Evolutionary conservation across 805 yeast genomes (phyloP), one percentile per base, ranked within the genome.

Genomic region (Starmera dryadoides): DNA sequence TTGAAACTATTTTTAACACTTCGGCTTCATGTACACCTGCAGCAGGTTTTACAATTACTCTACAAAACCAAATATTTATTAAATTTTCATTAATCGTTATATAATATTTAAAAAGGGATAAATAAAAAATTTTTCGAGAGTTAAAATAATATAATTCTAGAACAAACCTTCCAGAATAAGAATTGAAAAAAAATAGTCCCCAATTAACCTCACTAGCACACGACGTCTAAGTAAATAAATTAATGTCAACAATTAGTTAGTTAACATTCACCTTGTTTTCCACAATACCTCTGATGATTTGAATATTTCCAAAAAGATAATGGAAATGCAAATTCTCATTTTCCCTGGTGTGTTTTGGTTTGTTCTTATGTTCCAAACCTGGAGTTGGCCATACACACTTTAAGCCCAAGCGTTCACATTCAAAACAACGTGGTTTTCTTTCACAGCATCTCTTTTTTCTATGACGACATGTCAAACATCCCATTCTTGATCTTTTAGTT

Each of bases 401-500:
- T 36, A 84, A 63, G 11, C 77, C 67, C 20, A 85, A 64, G 38
- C 93, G 62, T n/a, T 59, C 46, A 57, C 94, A 85, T 49, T 84
- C 88, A 1, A 64, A 55, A 51, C 95, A 85, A 20, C 56, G 57
- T 4, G 94, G 94, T 39, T 69, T 69, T 1, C 69, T 63, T 53
- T 85, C 93, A 52, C 86, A 82, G 47, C 94, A 85, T 40, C 88
- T 69, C 55, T 83, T 85, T 66, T 85, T 85, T 20, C 95, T 61
- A 42, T 73, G 75, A 34, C 93, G 71, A 49, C 95, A 85, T 2
- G 94, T 82, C 33, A 81, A 63, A 55, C 94, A 85, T 0, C 95
- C 95, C 68, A 70, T 67, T 50, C 86, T 67, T 15, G 83, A 77
- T 41, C 86, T 63, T 48, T 22, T 34, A 15, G 25, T 26, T 26